Evolutionary conservation across 1,284 basidiomycete genomes (phyloP).

Genomic region (Xerocomus amazonicus): DNA sequence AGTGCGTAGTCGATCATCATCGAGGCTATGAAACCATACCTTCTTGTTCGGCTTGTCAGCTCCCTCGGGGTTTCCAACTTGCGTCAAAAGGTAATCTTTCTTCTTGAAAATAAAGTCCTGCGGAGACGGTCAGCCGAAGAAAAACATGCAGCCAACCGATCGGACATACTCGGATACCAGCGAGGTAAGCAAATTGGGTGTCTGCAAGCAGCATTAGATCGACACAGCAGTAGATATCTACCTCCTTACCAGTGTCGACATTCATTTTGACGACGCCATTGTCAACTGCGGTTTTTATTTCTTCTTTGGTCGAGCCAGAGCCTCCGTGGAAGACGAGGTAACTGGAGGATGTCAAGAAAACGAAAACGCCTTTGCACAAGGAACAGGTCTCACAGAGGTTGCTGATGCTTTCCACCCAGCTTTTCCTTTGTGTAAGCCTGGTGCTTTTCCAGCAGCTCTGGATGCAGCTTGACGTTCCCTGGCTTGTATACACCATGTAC

Average conservation of each 20-base stretch:
- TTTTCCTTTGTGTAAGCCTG: conserved; percentile 77
- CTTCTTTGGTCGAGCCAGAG: conserved; percentile 95
- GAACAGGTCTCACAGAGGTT: conserved; percentile 71
- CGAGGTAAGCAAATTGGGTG: conserved; percentile 90
- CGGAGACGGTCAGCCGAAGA: conserved; percentile 1
- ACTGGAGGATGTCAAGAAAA: conserved; percentile 36
- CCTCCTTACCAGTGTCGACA: conserved; percentile 71
- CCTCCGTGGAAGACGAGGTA: conserved; percentile 99
- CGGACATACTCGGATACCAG: conserved; percentile 72
- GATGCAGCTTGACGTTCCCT: conserved; percentile 84
- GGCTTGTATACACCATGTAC: conserved; percentile 87
- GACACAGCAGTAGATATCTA: neutral
- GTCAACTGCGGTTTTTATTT: conserved; percentile 89
- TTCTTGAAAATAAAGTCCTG: conserved; percentile 83
- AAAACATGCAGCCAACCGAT: neutral
- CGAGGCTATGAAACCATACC: conserved; percentile 38
- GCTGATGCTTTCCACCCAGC: conserved; percentile 61
- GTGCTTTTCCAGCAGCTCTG: conserved; percentile 91
- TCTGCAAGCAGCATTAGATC: conserved; percentile 40
- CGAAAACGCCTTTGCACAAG: neutral
- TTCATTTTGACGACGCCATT: conserved; percentile 99
- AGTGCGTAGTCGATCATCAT: neutral
- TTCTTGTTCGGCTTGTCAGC: conserved; percentile 98
- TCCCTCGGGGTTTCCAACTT: conserved; percentile 94
- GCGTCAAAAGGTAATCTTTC: conserved; percentile 80